phyloP scores from a whole-genome alignment of 1,139 yeast genomes.

The Sugiyamaella pinicola region DNA sequence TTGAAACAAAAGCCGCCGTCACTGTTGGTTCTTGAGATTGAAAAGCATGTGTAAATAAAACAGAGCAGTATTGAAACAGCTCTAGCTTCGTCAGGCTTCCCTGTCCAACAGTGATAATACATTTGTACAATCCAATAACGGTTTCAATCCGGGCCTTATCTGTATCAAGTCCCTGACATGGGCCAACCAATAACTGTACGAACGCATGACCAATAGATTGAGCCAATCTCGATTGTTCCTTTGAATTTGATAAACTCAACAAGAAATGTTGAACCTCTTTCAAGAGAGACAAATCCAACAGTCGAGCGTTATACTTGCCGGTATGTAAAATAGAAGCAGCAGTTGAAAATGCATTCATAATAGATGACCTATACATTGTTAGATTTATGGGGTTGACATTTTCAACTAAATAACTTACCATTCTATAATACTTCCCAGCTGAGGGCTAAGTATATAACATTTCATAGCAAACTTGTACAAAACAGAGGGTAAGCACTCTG shows the following conservation, averaged over 20 bases:
- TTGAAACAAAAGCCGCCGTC: conserved; percentile 9
- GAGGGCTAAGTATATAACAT: background rate
- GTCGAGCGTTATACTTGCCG: background rate
- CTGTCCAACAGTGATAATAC: conserved; percentile 9
- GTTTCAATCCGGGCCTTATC: conserved; percentile 1
- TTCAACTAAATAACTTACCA: background rate
- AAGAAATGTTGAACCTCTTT: conserved; percentile 1
- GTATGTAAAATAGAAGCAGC: background rate
- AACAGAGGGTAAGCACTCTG: conserved; percentile 12
- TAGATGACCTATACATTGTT: conserved; percentile 1
- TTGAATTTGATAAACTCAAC: background rate
- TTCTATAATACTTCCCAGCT: background rate
- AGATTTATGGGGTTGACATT: background rate
- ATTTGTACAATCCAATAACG: conserved; percentile 1
- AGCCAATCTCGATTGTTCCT: background rate
- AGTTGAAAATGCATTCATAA: conserved; percentile 1
- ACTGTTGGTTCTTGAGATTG: conserved; percentile 5
- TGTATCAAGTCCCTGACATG: conserved; percentile 1
- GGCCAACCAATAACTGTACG: background rate
- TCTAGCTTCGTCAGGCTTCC: background rate
- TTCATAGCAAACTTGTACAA: conserved; percentile 9
- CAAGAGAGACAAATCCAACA: background rate
- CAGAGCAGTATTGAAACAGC: conserved; percentile 10
- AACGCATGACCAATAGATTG: conserved; percentile 1
- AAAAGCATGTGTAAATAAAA: conserved; percentile 6